A percentile compares a stretch with the other conserved stretches of the same genome.
Conservation (phyloP, 2,329 filamentous ascomycete genomes). For the Colletotrichum filicis region DNA sequence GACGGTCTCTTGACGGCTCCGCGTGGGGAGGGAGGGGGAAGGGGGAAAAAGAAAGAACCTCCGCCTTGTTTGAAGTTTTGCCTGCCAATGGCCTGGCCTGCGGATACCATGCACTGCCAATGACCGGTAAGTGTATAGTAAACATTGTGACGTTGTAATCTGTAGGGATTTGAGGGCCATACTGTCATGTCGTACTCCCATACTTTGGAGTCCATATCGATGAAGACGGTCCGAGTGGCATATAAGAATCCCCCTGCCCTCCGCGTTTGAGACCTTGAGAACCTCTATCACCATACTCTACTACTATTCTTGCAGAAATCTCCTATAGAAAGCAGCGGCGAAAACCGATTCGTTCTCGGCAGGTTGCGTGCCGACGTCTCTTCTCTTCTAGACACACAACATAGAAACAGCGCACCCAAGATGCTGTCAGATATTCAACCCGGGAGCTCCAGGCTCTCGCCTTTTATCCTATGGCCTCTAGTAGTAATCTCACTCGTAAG, state of each 20-base stretch:
- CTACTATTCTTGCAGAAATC: not conserved
- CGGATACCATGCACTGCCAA: not conserved
- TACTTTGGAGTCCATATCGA: not conserved
- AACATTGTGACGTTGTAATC: slow-evolving; percentile 3
- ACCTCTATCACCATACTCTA: not conserved
- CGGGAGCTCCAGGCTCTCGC: slow-evolving; percentile 4
- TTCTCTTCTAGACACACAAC: not conserved
- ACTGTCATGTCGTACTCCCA: not conserved
- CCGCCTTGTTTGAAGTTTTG: not conserved
- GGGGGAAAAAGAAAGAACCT: not conserved
- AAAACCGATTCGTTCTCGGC: not conserved
- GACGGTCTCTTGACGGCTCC: slow-evolving; percentile 4
- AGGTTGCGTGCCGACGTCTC: not conserved
- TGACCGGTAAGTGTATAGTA: not conserved
- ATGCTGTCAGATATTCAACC: not conserved
- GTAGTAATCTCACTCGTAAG: slow-evolving; percentile 6
- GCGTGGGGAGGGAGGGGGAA: not conserved
- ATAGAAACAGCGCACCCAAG: not conserved
- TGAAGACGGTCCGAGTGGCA: not conserved
- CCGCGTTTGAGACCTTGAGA: not conserved
- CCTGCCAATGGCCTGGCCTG: not conserved
- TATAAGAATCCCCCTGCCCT: not conserved
- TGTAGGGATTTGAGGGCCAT: not conserved
- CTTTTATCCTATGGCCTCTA: slow-evolving; percentile 16
- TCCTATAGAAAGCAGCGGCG: not conserved